Evolutionary conservation across 805 yeast species (phyloP), one percentile per base, ranked within the genome.

Genomic region (Spathaspora passalidarum): DNA sequence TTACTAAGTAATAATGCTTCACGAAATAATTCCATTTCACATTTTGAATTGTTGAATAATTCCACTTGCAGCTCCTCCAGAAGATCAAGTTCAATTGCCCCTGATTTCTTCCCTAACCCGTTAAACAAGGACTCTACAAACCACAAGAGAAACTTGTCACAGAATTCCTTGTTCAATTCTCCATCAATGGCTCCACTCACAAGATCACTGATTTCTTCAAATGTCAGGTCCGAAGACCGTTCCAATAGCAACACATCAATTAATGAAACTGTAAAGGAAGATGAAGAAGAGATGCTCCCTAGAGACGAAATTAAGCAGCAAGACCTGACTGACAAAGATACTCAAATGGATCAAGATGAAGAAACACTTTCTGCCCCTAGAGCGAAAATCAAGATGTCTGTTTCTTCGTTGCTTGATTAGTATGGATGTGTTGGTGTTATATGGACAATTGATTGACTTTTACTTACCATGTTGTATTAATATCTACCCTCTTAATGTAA

Each of bases 31-130:
- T 70, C 75, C 3, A 63, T 72, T 35, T 65, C 73, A 0, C 59
- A 65, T 32, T 66, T 56, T 45, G 66, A 60, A 54, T 52, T 68
- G 40, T 46, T 54, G 43, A 45, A 42, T 35, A 37, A 22, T 38
- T 13, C 20, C 13, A 57, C 57, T 23, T 57, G 60, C 26, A 57
- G 55, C 42, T 61, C 70, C 9, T 58, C 61, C 5, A 36, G 54
- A 20, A 61, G 78, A 52, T 64, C 76, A 44, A 68, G 76, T 6
- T 68, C 75, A 2, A 52, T 70, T 39, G 75, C 73, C 3, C 75
- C 69, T 7, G 78, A 73, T 47, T 58, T 69, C 42, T 72, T 70
- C 59, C 75, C 76, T 5, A 69, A 65, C 49, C 72, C 73, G 8
- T 51, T 63, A 40, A 32, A 5, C 32, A 60, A 59, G 42, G 62